Base-by-base conservation (phyloP, 2,329 filamentous ascomycete species). In the Camillea tinctor region DNA sequence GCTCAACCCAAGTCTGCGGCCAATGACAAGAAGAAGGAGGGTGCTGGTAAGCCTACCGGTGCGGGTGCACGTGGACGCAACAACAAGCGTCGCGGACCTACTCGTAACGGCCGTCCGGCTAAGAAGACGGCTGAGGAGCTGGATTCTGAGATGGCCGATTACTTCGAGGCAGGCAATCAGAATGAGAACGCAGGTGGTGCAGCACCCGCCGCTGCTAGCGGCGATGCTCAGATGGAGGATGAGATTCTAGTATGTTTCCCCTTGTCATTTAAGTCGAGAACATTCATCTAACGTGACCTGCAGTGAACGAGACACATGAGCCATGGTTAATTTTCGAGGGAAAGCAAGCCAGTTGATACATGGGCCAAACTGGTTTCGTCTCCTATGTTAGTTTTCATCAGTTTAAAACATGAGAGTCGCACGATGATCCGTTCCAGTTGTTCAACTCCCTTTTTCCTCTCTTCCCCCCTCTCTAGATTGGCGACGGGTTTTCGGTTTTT, bases 61-160 rank as follows among this genome's bases (percentile, higher is more conserved):
- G 73, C 74, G 68, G 66, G 81, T 77, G 76, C 71, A 57, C 78
- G 74, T 53, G 80, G 79, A 57, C 80, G 78, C 64, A 84, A 82
- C 64, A 84, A 82, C 74, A 77, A 79, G 61, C 80, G 83, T 59
- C 80, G 81, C 64, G 76, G 36, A 44, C 36, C 15, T 44, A 44
- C 73, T 50, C 87, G 88, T 68, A 89, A 80, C 71, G 80, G 83
- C 66, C 86, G 89, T 70, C 83, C 89, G 67, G 79, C 88, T 71
- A 82, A 96, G 80, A 98, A 98, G 90, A 96, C 93, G 0, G 88
- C 90, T 1, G 94, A 97, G 74, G 93, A 99, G 80, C 87, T 99
- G 23, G 95, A 99, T 75, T 93, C 92, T 4, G 95, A 99, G 76
- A 99, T 99, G 95, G 88, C 87, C 20, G 95, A 98, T 76, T 99